Evolutionary conservation across 768 basidiomycete genomes (phyloP), one percentile per base, ranked within the genome.

Genomic region (Pleurotus citrinopileatus): DNA sequence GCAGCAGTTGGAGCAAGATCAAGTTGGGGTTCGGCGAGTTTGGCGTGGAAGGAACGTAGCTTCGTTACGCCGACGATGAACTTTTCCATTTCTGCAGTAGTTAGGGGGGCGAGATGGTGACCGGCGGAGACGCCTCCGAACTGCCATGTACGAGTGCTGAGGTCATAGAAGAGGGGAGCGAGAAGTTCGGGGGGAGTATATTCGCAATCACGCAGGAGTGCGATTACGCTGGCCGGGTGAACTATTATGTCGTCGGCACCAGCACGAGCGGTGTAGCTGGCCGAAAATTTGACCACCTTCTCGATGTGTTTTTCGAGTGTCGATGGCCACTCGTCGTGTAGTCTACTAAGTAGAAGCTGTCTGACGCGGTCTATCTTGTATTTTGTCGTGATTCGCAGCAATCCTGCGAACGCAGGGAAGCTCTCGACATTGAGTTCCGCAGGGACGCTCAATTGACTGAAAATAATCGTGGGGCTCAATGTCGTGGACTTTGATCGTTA

Each of bases 341-440:
- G 27, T 19, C 34, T 28, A 0, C 37, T 22, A 9, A 51, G 23
- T 17, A 51, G 48, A 15, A 51, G 34, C 22, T 51, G 29, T 23
- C 34, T 8, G 20, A 51, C 20, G 34, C 48, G 22, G 8, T 51
- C 48, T 3, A 51, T 25, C 13, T 25, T 34, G 48, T 51, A 51
- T 51, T 51, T 51, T 9, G 48, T 26, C n/a, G 32, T 37, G 23
- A 51, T 25, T 12, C 48, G 48, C 19, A 51, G 48, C 12, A 51
- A 37, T 10, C 48, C 48, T 3, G 48, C 48, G 34, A 51, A 51
- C 7, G 22, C n/a, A 8, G 48, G 48, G 34, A 51, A 51, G 8
- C 10, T 51, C 37, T 51, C 48, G 19, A 51, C 48, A 22, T 28
- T 51, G n/a, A 51, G 48, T 51, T 51, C 48, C 13, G n/a, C 48